Evolutionary conservation across 2,329 filamentous ascomycete genomes (phyloP).

Genomic region (Orbilia brochopaga): DNA sequence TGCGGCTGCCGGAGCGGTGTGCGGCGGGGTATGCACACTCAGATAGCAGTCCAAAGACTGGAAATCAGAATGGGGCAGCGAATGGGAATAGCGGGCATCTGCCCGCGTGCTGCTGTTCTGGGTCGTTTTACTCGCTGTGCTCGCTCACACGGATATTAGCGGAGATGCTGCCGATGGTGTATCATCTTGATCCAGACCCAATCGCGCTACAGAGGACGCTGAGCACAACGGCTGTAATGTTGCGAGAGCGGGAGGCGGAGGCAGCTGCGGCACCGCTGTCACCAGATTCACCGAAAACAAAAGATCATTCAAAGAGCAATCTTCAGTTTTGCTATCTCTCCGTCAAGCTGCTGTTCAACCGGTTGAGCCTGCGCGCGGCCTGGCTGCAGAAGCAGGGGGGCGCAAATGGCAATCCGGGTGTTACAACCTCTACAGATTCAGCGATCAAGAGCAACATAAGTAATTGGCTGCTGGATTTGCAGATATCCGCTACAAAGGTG

Average conservation of each 20-base stretch:
- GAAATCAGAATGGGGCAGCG: conserved; percentile 55
- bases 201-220: conserved; percentile 16
- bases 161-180: conserved; percentile 47
- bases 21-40: not conserved
- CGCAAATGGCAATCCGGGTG: conserved; percentile 29
- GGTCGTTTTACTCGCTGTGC: conserved; percentile 61
- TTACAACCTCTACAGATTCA: not conserved
- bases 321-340: conserved; percentile 64
- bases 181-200: conserved; percentile 37
- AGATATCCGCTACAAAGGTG: conserved; percentile 57
- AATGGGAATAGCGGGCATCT: conserved; percentile 43
- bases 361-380: conserved; percentile 60
- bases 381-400: conserved; percentile 56
- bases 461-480: conserved; percentile 61
- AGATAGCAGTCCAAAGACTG: conserved; percentile 11
- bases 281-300: not conserved
- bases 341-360: conserved; percentile 61
- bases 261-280: not conserved
- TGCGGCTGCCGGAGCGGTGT: conserved; percentile 59
- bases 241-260: conserved; percentile 28
- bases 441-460: conserved; percentile 58
- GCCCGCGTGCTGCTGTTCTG: conserved; percentile 54
- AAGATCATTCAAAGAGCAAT: conserved; percentile 58
- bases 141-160: conserved; percentile 60
- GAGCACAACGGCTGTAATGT: conserved; percentile 23